Base-by-base conservation (phyloP, 1,284 basidiomycete species). In the Ganoderma boninense region DNA sequence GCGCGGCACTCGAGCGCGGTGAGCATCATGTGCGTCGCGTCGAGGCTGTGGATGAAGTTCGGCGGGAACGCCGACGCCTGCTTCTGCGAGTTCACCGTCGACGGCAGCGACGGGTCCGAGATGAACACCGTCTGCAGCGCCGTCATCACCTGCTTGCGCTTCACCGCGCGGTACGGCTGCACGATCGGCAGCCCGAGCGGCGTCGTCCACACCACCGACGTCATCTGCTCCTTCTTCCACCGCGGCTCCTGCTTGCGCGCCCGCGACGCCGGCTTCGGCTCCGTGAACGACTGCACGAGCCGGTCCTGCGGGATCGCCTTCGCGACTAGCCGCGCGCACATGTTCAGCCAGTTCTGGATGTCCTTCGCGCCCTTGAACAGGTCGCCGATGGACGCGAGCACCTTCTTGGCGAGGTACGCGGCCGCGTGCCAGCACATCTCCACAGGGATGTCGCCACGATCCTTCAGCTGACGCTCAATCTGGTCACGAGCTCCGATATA, bases 1-100 rank as follows among this genome's bases (percentile, higher is more conserved):
- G 90, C 87, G 76, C 88, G 85, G 79, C 95, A 98, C 77, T 95
- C 93, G 54, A 98, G 86, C n/a, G 97, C 97, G 1, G 97, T 99
- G 74, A 99, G 84, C 88, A 99, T 93, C 97, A 99, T 99, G 83
- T 99, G 98, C 0, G 97, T 98, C 4, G 98, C 98, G 80, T 99
- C 98, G 63, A 99, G 87, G 77, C 94, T 96, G 82, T 99, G 98
- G 69, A 99, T 96, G 79, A 97, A 99, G 85, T 99, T 99, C 52
- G 97, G 98, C 14, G 97, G 97, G 90, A 99, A 99, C 2, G 97
- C 98, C 2, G 95, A 92, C 0, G 97, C 94, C 81, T 99, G 97
- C 81, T 98, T 98, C 71, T 86, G 77, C 0, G 95, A 84, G 76
- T 96, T 94, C 49, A 99, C 97, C 90, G 73, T 52, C 49, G 63